These are phyloP conservation scores for Coccomyxa subellipsoidea DNA, from an alignment of 163 green algal genomes.

Conservation along the genomic window DNA sequence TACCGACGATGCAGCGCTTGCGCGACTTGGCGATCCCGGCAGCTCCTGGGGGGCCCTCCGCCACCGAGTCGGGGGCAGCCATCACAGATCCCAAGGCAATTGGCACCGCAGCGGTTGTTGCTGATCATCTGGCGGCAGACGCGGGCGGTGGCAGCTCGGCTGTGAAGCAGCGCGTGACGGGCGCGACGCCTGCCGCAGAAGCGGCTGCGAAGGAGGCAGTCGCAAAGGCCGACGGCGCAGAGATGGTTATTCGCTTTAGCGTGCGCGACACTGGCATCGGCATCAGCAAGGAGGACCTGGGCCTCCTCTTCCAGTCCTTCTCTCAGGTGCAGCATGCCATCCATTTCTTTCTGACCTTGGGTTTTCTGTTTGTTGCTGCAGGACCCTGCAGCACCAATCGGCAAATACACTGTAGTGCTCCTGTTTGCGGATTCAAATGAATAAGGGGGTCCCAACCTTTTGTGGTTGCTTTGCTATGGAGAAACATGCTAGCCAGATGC, in stretches of 20 bases:
- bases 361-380: too few relatives aligned
- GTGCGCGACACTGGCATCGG: slow-evolving; percentile 73
- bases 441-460: too few relatives aligned
- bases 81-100: background rate
- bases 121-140: background rate
- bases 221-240: background rate
- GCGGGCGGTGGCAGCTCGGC: background rate
- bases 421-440: too few relatives aligned
- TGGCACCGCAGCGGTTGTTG: background rate
- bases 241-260: slow-evolving; percentile 39
- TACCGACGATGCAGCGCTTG: background rate
- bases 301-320: slow-evolving; percentile 71
- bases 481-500: too few relatives aligned
- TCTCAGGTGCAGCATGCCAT: slow-evolving; percentile 50
- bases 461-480: too few relatives aligned
- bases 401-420: too few relatives aligned
- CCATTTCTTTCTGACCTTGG: too few relatives aligned
- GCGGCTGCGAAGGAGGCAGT: slow-evolving; percentile 1
- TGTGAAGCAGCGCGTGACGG: background rate
- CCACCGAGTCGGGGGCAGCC: background rate
- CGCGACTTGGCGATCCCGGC: background rate
- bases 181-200: background rate
- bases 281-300: slow-evolving; percentile 45
- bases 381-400: too few relatives aligned
- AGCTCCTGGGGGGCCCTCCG: too few relatives aligned